Evolutionary conservation across 106 monocot genomes (phyloP), one percentile per base, ranked within the genome.

Genomic region (Chionographis japonica): DNA sequence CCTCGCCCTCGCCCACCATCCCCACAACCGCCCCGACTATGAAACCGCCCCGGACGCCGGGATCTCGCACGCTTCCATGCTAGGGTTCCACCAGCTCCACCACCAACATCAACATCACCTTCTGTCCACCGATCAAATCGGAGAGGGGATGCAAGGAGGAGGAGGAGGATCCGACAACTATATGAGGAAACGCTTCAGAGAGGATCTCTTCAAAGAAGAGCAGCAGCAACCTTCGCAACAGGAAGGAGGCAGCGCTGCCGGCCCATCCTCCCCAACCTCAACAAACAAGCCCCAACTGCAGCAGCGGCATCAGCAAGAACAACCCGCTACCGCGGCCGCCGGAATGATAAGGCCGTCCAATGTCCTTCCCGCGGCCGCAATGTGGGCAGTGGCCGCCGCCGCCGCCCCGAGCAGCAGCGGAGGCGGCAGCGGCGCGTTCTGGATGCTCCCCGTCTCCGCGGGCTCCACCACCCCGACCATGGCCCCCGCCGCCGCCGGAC

Each of bases 391-490:
- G 14, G 85, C 79, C 6, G 78, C 85, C 4, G 18, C 74, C 56
- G 52, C 63, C 66, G 43, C 69, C 64, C 43, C 63, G 0, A 42
- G 8, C 46, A 5, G 8, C 13, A 81, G 57, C 63, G 75, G 67
- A n/a, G 73, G 70, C 2, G 86, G 71, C 2, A 74, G 73, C 0
- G 94, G 90, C 0, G 85, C 85, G 2, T 95, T 95, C 86, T 95
- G 95, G 95, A 95, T 95, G 95, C 88, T 95, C 6, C 95, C 95
- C 14, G 85, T 88, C 36, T 71, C 81, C 8, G 67, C 88, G 3
- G 77, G 78, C 37, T 37, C 77, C 9, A 69, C 61, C 41, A 50
- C 65, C 2, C 78, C 81, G 4, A 39, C 85, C 0, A 63, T 54
- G 4, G 67, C 79, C 37, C 19, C 63, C 14, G 49, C 75, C 0